These are phyloP conservation scores for Verruconis gallopava DNA, from an alignment of 2,329 filamentous ascomycete genomes.

Conservation along the genomic window DNA sequence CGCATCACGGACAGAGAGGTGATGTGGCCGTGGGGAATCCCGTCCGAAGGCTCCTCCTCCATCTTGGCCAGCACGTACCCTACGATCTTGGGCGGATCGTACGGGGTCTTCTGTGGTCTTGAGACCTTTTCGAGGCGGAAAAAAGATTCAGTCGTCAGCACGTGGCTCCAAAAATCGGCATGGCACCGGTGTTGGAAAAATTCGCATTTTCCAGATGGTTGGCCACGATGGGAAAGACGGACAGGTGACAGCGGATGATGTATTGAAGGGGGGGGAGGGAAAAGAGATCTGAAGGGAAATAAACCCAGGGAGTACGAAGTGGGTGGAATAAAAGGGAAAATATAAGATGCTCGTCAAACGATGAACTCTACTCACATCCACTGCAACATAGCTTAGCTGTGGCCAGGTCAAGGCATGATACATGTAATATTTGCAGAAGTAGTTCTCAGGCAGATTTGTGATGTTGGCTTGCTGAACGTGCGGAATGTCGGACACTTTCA, in stretches of 20 bases:
- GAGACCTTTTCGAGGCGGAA: constrained; percentile 48
- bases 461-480: constrained; percentile 97
- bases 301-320: constrained; percentile 1
- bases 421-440: constrained; percentile 99
- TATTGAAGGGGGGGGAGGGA: no score
- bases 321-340: no score
- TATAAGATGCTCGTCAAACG: no score
- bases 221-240: no score
- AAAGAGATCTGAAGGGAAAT: no score
- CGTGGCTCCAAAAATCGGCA: neutral
- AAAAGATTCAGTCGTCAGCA: neutral
- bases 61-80: constrained; percentile 99
- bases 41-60: constrained; percentile 92
- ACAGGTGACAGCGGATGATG: no score
- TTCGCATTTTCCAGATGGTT: no score
- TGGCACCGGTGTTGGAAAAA: no score
- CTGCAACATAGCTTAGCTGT: constrained; percentile 89
- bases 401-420: constrained; percentile 98
- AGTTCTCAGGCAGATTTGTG: constrained; percentile 97
- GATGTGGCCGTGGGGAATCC: constrained; percentile 88
- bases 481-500: constrained; percentile 71
- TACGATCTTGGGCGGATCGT: constrained; percentile 93
- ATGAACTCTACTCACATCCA: constrained; percentile 56
- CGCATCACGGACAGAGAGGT: constrained; percentile 92
- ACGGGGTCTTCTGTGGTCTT: constrained; percentile 60